Conservation (phyloP, 2,329 filamentous ascomycete genomes). For the Cercospora sp. region DNA sequence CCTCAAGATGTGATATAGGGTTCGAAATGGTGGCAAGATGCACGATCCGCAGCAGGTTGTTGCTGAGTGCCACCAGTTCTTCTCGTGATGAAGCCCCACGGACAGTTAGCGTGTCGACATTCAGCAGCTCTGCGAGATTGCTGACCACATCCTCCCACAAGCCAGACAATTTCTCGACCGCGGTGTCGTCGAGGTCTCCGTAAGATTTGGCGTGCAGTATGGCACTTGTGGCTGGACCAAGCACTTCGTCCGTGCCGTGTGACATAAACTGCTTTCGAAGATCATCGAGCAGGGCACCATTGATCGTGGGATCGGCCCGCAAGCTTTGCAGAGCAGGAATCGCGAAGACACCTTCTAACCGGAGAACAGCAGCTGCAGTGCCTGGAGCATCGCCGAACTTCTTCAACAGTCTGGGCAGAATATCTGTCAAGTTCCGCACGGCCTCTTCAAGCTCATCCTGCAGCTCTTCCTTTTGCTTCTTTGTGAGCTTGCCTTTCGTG, state of each 20-base stretch:
- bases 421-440: conserved; percentile 71
- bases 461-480: conserved; percentile 61
- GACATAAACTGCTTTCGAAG: conserved; percentile 91
- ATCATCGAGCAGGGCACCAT: conserved; percentile 79
- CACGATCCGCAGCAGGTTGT: conserved; percentile 37
- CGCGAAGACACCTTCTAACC: conserved; percentile 82
- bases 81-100: conserved; percentile 64
- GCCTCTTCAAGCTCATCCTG: conserved; percentile 74
- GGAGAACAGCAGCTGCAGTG: conserved; percentile 80
- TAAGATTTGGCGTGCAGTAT: conserved; percentile 82
- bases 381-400: conserved; percentile 90
- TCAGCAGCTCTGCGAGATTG: conserved; percentile 66
- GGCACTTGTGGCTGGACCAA: conserved; percentile 78
- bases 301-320: conserved; percentile 79
- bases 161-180: conserved; percentile 74
- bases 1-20: conserved; percentile 73
- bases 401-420: conserved; percentile 82
- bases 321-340: conserved; percentile 85
- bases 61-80: conserved; percentile 35
- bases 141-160: conserved; percentile 84
- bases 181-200: conserved; percentile 83
- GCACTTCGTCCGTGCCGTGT: conserved; percentile 82
- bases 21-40: conserved; percentile 55
- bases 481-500: conserved; percentile 55
- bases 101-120: conserved; percentile 68